Base-by-base conservation (phyloP, 2,329 filamentous ascomycete genomes). In the Phyllosticta citriasiana region DNA sequence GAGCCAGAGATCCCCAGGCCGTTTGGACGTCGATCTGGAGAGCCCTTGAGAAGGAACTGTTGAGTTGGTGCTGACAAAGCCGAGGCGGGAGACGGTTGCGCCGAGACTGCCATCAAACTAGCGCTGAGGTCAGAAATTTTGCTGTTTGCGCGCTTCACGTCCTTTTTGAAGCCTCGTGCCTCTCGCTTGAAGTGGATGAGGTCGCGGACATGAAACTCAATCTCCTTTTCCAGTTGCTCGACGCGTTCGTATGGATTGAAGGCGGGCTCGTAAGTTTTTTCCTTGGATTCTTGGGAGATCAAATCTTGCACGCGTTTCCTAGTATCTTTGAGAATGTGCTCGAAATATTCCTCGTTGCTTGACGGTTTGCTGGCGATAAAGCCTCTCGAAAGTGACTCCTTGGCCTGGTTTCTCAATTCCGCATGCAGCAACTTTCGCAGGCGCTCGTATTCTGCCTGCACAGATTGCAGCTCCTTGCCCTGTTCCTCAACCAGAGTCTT, bases 171-270 rank as follows among this genome's bases (percentile, higher is more conserved):
- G 16, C 75, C 75, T 57, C 72, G 74, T 58, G 79, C 72, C 58
- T 81, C 78, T 30, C 79, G 72, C 65, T 79, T 80, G 69, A 78
- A 79, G 57, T 77, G 71, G 25, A 79, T 74, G 59, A 79, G 79
- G 55, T 80, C 78, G n/a, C 74, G 67, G 35, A 79, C 69, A 59
- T 78, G 77, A 63, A 76, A 73, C 27, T 74, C 71, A 12, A 77
- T 72, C 59, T 77, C 74, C 57, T 70, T 69, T 55, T 72, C 72
- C 57, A 79, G 64, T 33, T 68, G 67, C 47, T 67, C 63, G 2
- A 72, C 58, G 8, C 62, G 65, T 2, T 64, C 65, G 22, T 71
- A 64, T 2, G 56, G 57, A 8, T 66, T 62, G 8, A 22, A 24
- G 8, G 27, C 9, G 14, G 19, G 60, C 25, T 54, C n/a, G 1